These are phyloP conservation scores for Angomonas deanei DNA, from an alignment of 208 protist species.

Conservation along the genomic window DNA sequence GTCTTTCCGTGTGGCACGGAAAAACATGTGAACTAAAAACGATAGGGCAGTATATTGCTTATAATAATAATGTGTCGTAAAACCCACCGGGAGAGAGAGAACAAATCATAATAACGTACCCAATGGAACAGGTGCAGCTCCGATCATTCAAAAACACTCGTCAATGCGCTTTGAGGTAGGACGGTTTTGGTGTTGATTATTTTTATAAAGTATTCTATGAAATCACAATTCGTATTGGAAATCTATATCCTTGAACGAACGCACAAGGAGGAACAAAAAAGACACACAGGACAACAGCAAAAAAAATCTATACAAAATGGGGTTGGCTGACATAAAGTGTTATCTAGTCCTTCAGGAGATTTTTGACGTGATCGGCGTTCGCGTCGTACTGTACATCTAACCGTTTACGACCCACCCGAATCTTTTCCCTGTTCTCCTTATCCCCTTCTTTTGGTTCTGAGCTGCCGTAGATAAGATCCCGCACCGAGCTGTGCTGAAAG, in stretches of 20 bases:
- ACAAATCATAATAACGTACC: neutral
- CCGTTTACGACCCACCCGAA: slow-evolving; percentile 39
- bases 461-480: slow-evolving; percentile 59
- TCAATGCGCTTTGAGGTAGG: no score
- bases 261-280: no score
- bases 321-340: no score
- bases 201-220: no score
- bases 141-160: no score
- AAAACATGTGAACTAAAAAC: neutral
- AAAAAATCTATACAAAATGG: no score
- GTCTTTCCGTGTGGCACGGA: neutral
- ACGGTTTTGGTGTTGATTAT: no score
- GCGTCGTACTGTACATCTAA: slow-evolving; percentile 18
- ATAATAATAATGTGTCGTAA: neutral
- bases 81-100: neutral
- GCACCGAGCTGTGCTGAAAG: slow-evolving; percentile 40
- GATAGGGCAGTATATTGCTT: neutral
- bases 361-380: slow-evolving; percentile 25
- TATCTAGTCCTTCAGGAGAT: slow-evolving; percentile 13
- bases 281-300: no score
- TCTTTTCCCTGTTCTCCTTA: neutral
- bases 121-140: no score
- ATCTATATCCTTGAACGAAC: no score
- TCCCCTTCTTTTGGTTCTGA: neutral
- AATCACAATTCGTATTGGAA: neutral